These are phyloP conservation scores for Globisporangium irregulare DNA, from an alignment of 352 stramenopile species.

Conservation along the genomic window DNA sequence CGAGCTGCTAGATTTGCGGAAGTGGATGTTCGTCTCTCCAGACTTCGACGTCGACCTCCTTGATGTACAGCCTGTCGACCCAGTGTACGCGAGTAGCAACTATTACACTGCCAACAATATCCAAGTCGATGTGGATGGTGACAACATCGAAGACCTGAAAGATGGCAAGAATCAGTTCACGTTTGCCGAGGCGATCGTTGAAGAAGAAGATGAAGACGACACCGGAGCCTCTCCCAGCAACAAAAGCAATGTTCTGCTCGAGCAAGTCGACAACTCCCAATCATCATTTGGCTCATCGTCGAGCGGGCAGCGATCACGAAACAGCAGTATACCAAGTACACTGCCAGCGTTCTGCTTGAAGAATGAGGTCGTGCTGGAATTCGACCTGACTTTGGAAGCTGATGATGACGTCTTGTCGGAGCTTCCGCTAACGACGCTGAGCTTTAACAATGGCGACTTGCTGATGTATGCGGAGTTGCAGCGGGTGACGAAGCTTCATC, in stretches of 20 bases:
- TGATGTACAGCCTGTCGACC: constrained; percentile 68
- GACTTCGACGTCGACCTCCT: constrained; percentile 63
- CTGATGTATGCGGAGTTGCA: constrained; percentile 83
- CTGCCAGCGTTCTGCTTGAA: constrained; percentile 73
- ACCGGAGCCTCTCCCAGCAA: constrained; percentile 6
- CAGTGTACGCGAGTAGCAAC: constrained; percentile 67
- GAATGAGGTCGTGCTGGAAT: constrained; percentile 83
- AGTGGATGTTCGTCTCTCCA: constrained; percentile 79
- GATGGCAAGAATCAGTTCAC: constrained; percentile 44
- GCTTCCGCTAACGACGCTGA: constrained; percentile 61
- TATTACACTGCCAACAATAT: constrained; percentile 88
- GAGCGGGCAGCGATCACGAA: constrained; percentile 43
- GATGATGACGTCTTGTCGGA: constrained; percentile 62
- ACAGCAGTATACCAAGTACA: constrained; percentile 53
- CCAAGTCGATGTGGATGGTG: constrained; percentile 63
- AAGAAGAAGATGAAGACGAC: constrained; percentile 70
- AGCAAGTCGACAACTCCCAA: constrained; percentile 16
- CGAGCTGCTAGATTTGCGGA: constrained; percentile 80
- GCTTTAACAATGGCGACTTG: constrained; percentile 82
- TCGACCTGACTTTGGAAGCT: constrained; percentile 70
- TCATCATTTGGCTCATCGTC: constrained; percentile 60
- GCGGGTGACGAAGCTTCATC: constrained; percentile 63
- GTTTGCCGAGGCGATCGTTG: constrained; percentile 62
- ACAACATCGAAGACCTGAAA: constrained; percentile 32
- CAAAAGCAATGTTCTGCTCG: constrained; percentile 12